Evolutionary conservation across 1,139 yeast genomes (phyloP).

Genomic region (Protomyces lactucae-debilis): DNA sequence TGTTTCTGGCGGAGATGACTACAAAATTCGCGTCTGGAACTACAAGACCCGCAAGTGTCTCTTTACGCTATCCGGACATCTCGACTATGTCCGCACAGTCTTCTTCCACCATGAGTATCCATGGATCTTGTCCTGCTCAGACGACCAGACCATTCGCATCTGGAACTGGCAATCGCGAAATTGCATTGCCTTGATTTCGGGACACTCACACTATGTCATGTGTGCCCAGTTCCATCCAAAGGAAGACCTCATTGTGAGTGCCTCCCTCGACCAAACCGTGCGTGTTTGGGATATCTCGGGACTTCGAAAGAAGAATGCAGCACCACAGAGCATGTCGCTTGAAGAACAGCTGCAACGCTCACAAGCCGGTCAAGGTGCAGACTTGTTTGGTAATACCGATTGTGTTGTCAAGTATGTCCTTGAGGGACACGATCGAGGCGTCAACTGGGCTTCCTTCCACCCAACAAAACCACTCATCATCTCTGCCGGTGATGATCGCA

Average conservation of each 20-base stretch:
- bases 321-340: conserved; percentile 53
- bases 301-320: conserved; percentile 90
- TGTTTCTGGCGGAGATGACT: conserved; percentile 97
- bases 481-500: conserved; percentile 94
- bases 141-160: conserved; percentile 95
- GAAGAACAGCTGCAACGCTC: conserved; percentile 72
- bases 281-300: conserved; percentile 99
- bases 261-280: conserved; percentile 97
- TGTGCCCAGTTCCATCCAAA: conserved; percentile 96
- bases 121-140: conserved; percentile 94
- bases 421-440: conserved; percentile 98
- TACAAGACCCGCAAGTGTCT: conserved; percentile 83
- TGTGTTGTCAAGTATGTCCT: conserved; percentile 92
- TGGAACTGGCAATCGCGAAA: conserved; percentile 98
- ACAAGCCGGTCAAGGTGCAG: conserved; percentile 53
- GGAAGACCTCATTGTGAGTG: conserved; percentile 90
- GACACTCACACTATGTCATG: conserved; percentile 98
- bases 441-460: conserved; percentile 97
- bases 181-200: conserved; percentile 92
- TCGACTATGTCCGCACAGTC: conserved; percentile 92
- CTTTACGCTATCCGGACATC: conserved; percentile 83
- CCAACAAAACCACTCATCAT: conserved; percentile 93
- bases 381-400: conserved; percentile 88
- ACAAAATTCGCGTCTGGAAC: conserved; percentile 94
- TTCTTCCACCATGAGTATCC: conserved; percentile 95